Percentiles rank a stretch among this genome's conserved stretches.
Conservation (phyloP, 2,329 filamentous ascomycete genomes). For the Exutisphaerella laricina region DNA sequence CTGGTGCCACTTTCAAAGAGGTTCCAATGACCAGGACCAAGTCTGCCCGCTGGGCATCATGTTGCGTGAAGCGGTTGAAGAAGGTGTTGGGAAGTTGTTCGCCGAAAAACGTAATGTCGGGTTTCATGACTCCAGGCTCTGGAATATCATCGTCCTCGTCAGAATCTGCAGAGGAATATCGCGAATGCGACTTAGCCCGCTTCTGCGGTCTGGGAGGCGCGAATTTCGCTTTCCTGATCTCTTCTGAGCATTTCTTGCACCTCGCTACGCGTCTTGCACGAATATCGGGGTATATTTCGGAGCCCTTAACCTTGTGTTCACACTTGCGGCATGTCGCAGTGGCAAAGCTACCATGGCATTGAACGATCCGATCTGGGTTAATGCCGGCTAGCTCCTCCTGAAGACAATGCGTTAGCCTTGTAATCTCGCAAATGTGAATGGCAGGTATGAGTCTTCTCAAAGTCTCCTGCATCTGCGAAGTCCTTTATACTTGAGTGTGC, state of each 20-base stretch:
- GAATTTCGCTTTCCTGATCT: conserved; percentile 46
- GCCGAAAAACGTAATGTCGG: conserved; percentile 97
- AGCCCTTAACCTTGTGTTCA: conserved; percentile 64
- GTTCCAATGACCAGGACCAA: conserved; percentile 95
- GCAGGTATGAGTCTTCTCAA: too few species aligned
- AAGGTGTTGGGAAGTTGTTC: conserved; percentile 83
- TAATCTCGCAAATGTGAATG: too few species aligned
- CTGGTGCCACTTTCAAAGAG: conserved; percentile 89
- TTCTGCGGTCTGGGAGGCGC: conserved; percentile 29
- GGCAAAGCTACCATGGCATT: conserved; percentile 95
- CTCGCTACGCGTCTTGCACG: conserved; percentile 68
- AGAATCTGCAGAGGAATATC: conserved; percentile 49
- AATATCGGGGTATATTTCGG: conserved; percentile 74
- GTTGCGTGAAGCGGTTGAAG: conserved; percentile 69
- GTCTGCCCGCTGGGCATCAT: conserved; percentile 75
- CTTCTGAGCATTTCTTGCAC: conserved; percentile 64
- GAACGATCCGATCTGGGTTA: conserved; percentile 71
- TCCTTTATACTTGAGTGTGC: too few species aligned
- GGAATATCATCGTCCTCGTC: conserved; percentile 61
- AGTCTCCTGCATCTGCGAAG: too few species aligned
- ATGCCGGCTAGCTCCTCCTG: conserved; percentile 87
- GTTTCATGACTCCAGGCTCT: conserved; percentile 78
- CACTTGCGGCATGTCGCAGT: conserved; percentile 86
- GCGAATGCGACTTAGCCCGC: conserved; percentile 39
- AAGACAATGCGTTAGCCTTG: too few species aligned